Percentiles rank a stretch among this genome's conserved stretches.
phyloP scores from a whole-genome alignment of 331 rosid species.

The Erythrophleum ivorense region DNA sequence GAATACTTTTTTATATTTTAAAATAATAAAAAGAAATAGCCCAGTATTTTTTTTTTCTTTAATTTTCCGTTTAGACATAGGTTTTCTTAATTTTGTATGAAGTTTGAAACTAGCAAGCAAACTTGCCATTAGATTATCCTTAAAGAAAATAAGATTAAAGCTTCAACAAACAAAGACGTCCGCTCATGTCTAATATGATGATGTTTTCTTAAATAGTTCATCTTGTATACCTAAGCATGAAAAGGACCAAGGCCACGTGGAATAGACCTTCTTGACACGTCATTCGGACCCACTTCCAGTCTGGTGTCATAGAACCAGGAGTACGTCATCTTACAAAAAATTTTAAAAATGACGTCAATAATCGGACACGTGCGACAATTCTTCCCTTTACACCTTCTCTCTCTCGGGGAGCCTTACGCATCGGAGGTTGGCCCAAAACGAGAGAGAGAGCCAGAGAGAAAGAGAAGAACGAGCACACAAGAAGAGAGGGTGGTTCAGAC shows the following conservation, averaged over 20 bases:
- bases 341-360: not conserved
- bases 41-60: not conserved
- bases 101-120: not conserved
- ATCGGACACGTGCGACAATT: not conserved
- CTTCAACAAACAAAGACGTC: not conserved
- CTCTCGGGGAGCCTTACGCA: not conserved
- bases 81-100: too few species aligned
- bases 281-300: not conserved
- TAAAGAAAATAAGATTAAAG: not conserved
- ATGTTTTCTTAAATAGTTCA: too few species aligned
- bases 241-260: not conserved
- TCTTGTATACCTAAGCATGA: not conserved
- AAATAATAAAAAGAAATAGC: too few species aligned
- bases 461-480: not conserved
- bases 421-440: constrained; percentile 1
- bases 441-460: not conserved
- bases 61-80: not conserved
- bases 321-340: not conserved
- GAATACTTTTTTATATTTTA: too few species aligned
- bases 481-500: constrained; percentile 19
- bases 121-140: not conserved
- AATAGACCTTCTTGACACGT: not conserved
- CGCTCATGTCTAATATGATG: too few species aligned
- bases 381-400: not conserved
- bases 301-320: not conserved